These are phyloP conservation scores for Microcyclospora pomicola DNA, from an alignment of 2,329 filamentous ascomycete genomes.

Conservation along the genomic window DNA sequence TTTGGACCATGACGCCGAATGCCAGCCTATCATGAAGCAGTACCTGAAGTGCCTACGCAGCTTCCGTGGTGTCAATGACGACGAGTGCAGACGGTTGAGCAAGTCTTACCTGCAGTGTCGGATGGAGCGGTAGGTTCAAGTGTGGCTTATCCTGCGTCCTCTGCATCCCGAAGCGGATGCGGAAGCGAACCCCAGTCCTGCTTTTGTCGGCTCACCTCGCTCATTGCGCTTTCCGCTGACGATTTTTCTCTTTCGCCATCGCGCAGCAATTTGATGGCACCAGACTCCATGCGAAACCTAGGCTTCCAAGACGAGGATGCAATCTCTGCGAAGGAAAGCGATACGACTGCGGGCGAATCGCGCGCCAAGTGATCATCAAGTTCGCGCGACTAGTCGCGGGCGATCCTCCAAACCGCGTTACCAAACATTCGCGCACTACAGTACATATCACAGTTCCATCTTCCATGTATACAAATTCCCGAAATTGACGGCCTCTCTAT, in stretches of 20 bases:
- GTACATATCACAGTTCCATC: too few species aligned
- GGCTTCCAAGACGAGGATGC: constrained; percentile 44
- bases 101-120: constrained; percentile 82
- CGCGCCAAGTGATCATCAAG: too few species aligned
- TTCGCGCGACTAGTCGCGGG: too few species aligned
- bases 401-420: too few species aligned
- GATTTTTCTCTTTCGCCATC: background rate
- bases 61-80: constrained; percentile 69
- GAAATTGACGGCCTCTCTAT: too few species aligned
- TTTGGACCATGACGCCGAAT: constrained; percentile 94
- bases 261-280: constrained; percentile 75
- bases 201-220: background rate
- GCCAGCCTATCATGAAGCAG: constrained; percentile 71
- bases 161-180: background rate
- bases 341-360: too few species aligned
- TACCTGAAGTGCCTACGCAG: constrained; percentile 83
- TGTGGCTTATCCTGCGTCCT: background rate
- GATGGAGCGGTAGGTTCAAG: constrained; percentile 67
- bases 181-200: background rate
- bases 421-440: too few species aligned
- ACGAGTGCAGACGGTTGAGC: constrained; percentile 70
- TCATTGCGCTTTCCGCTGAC: background rate
- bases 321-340: too few species aligned
- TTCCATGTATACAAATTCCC: too few species aligned
- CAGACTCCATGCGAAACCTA: constrained; percentile 86